phyloP scores from a whole-genome alignment of 768 basidiomycete species.

The Suillus decipiens region DNA sequence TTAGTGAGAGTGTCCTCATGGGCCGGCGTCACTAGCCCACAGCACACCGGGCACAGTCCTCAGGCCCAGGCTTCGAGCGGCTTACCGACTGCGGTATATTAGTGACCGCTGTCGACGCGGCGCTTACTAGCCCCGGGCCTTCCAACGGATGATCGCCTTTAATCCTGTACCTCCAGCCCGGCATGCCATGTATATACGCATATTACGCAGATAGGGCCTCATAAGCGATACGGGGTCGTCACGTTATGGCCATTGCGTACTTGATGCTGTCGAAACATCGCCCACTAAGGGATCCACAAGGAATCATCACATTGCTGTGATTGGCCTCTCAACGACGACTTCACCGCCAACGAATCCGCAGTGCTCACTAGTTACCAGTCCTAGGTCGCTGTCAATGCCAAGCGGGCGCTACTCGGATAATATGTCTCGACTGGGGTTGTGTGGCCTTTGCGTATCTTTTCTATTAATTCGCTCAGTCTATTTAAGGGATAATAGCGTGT shows the following conservation, averaged over 20 bases:
- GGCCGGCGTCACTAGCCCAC: not conserved
- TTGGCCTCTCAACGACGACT: not conserved
- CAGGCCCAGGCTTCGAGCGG: too few species aligned
- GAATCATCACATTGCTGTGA: not conserved
- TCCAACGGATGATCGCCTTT: not conserved
- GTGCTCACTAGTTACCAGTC: not conserved
- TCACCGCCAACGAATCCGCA: not conserved
- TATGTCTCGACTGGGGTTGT: not conserved
- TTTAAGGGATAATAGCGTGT: not conserved
- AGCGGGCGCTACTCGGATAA: not conserved
- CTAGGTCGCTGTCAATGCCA: not conserved
- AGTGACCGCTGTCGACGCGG: not conserved
- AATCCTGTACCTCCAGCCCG: not conserved
- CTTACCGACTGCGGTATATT: not conserved
- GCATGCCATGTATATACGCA: not conserved
- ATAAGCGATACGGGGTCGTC: not conserved
- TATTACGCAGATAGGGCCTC: not conserved
- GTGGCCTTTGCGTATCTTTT: conserved; percentile 1
- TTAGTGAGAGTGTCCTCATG: not conserved
- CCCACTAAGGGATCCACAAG: not conserved
- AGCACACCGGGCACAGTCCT: not conserved
- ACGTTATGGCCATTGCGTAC: not conserved
- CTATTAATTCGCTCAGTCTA: not conserved
- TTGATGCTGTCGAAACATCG: not conserved
- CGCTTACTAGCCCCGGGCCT: not conserved